phyloP scores from a whole-genome alignment of 768 basidiomycete genomes.

The Candolleomyces eurysporus region DNA sequence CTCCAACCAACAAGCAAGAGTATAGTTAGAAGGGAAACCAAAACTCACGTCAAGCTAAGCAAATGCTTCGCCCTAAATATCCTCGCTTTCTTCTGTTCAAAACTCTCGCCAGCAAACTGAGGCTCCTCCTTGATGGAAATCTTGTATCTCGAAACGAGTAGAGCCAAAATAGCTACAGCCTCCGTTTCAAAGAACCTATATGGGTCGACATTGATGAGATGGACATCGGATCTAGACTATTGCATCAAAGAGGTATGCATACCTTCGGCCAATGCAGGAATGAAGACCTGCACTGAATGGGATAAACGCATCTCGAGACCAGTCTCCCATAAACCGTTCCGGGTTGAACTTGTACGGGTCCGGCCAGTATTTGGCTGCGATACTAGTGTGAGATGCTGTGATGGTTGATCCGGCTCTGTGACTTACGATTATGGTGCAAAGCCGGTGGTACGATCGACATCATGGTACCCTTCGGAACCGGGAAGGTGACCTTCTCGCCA shows the following conservation, averaged over 20 bases:
- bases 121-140: slow-evolving; percentile 48
- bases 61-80: slow-evolving; percentile 29
- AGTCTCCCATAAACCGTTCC: slow-evolving; percentile 15
- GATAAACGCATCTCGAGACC: slow-evolving; percentile 18
- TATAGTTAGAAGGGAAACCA: neutral
- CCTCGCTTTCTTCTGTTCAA: slow-evolving; percentile 40
- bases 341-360: slow-evolving; percentile 38
- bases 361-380: slow-evolving; percentile 44
- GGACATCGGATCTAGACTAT: too few species aligned
- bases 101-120: slow-evolving; percentile 41
- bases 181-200: slow-evolving; percentile 46
- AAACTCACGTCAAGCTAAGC: slow-evolving; percentile 24
- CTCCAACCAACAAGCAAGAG: neutral
- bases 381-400: neutral
- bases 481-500: slow-evolving; percentile 10
- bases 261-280: slow-evolving; percentile 46
- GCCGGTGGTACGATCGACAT: slow-evolving; percentile 29
- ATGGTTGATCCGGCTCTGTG: too few species aligned
- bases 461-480: slow-evolving; percentile 12
- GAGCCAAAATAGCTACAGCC: slow-evolving; percentile 43
- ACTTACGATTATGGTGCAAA: slow-evolving; percentile 40
- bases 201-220: too few species aligned
- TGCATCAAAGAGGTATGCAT: slow-evolving; percentile 1
- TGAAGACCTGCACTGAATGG: slow-evolving; percentile 33
- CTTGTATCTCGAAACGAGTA: slow-evolving; percentile 41